Base-by-base conservation (phyloP, 2,329 filamentous ascomycete species). In the Pseudogymnoascus sp. region DNA sequence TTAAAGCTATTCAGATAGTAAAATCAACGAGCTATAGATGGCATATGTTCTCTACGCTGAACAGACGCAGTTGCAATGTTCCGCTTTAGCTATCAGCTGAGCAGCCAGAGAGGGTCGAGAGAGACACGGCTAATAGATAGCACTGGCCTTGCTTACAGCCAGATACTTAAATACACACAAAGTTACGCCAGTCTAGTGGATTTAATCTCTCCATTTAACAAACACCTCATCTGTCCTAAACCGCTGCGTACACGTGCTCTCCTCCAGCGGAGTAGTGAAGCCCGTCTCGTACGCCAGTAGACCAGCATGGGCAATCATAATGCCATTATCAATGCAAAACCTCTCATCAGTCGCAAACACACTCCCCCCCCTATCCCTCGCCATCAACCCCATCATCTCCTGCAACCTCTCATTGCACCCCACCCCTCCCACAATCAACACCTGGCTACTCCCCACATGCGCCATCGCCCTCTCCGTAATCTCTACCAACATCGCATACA, bases 401-500 rank as follows among this genome's bases (percentile, higher is more conserved):
- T 99, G 95, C 69, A 99, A 75, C 3, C 95, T 84, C 78, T 96
- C 89, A 74, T 99, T 99, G 75, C 91, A 96, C 2, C 95, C 95
- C 1, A 99, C 95, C 21, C 95, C 95, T 40, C 95, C 95, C 2
- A 99, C 95, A 63, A 99, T 92, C 53, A 99, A 80, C 5, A 99
- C 95, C 78, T 97, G 91, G 60, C 81, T 85, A 62, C 89, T 91
- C 12, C 93, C 93, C 10, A 97, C 95, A 74, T 99, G 95, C 10
- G 95, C 95, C 95, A 99, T 99, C 31, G 95, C 95, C 44, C 95
- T 87, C 78, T 99, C 95, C 0, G 95, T 99, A 70, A 97, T 99
- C 79, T 99, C 95, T 1, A 99, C 95, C 46, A 99, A 79, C 95
- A 99, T 99, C 3, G 93, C 91, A 73, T 86, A 99, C 10, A 97